Evolutionary conservation across 129 eudicot genomes (phyloP).

Genomic region (Arctium minus): DNA sequence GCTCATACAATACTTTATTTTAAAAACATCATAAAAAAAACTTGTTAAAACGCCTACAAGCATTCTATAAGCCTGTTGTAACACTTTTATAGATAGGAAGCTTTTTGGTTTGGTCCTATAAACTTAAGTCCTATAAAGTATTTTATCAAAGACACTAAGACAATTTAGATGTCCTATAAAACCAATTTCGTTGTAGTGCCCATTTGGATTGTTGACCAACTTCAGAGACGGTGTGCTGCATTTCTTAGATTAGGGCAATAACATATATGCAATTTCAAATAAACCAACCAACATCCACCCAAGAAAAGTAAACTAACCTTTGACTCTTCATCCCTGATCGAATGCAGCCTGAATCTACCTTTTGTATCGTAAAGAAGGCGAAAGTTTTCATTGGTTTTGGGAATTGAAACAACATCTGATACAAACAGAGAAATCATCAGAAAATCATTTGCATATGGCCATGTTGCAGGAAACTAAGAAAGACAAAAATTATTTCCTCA

Average conservation of each 20-base stretch:
- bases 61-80: neutral
- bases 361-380: conserved; percentile 60
- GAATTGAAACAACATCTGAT: conserved; percentile 58
- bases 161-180: neutral
- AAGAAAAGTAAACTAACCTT: conserved; percentile 34
- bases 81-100: neutral
- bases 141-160: no score
- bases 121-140: neutral
- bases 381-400: conserved; percentile 64
- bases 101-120: neutral
- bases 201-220: neutral
- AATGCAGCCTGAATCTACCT: conserved; percentile 60
- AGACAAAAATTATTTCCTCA: neutral
- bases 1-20: no score
- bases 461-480: neutral
- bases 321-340: conserved; percentile 57
- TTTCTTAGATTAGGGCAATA: neutral
- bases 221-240: neutral
- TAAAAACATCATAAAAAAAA: neutral
- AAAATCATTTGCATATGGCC: neutral
- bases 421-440: neutral
- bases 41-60: no score
- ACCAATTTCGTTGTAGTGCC: neutral
- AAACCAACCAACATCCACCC: neutral
- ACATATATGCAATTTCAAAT: neutral